phyloP scores from a whole-genome alignment of 331 rosid genomes.

The Cydonia oblonga region DNA sequence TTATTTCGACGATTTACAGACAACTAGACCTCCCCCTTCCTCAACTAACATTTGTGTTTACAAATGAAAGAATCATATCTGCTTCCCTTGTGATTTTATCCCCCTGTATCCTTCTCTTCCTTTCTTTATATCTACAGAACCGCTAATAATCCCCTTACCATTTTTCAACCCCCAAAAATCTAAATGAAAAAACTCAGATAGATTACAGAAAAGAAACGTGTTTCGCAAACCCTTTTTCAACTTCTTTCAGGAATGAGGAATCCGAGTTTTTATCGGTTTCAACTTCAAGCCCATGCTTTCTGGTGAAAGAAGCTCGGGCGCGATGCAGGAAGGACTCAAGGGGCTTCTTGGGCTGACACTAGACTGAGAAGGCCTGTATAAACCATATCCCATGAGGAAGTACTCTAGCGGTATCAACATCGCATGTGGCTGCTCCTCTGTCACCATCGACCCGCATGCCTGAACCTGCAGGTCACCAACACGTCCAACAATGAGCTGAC shows the following conservation, averaged over 20 bases:
- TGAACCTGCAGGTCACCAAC: conserved; percentile 52
- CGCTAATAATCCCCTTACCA: conserved; percentile 19
- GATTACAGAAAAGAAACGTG: conserved; percentile 3
- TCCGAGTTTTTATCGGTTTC: conserved; percentile 84
- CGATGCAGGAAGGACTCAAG: conserved; percentile 77
- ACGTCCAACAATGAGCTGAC: not conserved
- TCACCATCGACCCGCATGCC: conserved; percentile 92
- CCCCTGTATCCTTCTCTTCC: conserved; percentile 19
- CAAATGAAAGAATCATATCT: conserved; percentile 64
- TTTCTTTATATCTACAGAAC: conserved; percentile 52
- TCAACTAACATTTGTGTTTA: conserved; percentile 27
- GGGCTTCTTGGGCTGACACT: conserved; percentile 93
- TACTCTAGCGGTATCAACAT: conserved; percentile 92
- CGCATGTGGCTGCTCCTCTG: conserved; percentile 97
- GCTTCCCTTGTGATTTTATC: conserved; percentile 24
- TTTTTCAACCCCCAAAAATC: conserved; percentile 19
- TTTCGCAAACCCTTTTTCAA: conserved; percentile 8
- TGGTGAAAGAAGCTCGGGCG: conserved; percentile 90
- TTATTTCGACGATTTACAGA: conserved; percentile 21
- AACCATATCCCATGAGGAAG: conserved; percentile 87
- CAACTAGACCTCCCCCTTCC: conserved; percentile 4
- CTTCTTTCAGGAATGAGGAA: conserved; percentile 27
- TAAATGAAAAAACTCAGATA: conserved; percentile 7
- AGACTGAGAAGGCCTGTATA: conserved; percentile 54
- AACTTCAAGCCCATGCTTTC: conserved; percentile 98